Evolutionary conservation across 2,329 filamentous ascomycete genomes (phyloP).

Genomic region (Trichocomaceae sp.): DNA sequence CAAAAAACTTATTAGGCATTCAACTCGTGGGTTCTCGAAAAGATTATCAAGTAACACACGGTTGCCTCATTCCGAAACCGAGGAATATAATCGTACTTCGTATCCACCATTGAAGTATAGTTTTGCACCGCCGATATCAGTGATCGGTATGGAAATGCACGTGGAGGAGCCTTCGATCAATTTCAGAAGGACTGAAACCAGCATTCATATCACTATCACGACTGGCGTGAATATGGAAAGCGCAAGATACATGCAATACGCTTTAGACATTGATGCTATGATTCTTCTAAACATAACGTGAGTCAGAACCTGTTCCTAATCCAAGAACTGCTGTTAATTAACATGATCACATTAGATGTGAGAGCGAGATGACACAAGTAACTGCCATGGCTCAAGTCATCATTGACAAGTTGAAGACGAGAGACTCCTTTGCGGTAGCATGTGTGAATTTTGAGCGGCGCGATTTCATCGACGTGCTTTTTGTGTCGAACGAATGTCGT

Average conservation of each 20-base stretch:
- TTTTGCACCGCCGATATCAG: conserved; percentile 17
- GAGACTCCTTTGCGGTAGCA: conserved; percentile 6
- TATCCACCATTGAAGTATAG: conserved; percentile 3
- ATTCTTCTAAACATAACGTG: conserved; percentile 32
- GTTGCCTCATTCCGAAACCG: not conserved
- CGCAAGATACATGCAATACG: conserved; percentile 14
- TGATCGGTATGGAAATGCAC: conserved; percentile 17
- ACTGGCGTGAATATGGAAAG: conserved; percentile 18
- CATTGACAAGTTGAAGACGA: not conserved
- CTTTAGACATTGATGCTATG: conserved; percentile 29
- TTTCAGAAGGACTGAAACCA: conserved; percentile 21
- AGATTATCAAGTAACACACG: conserved; percentile 3
- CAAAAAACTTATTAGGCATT: conserved; percentile 6
- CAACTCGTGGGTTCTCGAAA: conserved; percentile 6
- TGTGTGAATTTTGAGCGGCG: conserved; percentile 5
- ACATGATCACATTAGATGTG: not conserved
- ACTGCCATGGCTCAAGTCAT: conserved; percentile 8
- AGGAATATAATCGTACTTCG: not conserved
- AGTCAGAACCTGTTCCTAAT: conserved; percentile 14
- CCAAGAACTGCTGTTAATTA: not conserved
- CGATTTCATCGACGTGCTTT: conserved; percentile 3
- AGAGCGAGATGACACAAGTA: conserved; percentile 1
- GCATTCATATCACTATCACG: conserved; percentile 31
- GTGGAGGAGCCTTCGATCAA: not conserved
- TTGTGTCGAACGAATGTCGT: not conserved